Evolutionary conservation across 1,284 basidiomycete genomes (phyloP).

Genomic region (Boletus semigastroideus): DNA sequence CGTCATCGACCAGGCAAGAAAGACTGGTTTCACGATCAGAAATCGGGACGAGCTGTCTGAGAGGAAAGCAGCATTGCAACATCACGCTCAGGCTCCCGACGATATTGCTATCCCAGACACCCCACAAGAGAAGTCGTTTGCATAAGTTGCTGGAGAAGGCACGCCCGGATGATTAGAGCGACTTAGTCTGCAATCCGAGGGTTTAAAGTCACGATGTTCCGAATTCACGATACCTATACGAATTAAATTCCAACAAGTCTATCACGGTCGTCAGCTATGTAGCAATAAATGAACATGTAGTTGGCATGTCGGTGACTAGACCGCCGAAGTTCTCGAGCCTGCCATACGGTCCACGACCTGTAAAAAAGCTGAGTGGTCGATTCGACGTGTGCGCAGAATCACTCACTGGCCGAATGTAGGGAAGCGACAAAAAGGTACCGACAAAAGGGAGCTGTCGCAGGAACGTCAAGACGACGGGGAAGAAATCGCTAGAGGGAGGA

Average conservation of each 20-base stretch:
- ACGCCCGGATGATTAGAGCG: background rate
- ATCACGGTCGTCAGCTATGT: conserved; percentile 12
- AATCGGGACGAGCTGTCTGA: conserved; percentile 44
- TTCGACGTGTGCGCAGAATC: background rate
- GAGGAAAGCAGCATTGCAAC: conserved; percentile 10
- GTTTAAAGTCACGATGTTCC: background rate
- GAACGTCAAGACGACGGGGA: conserved; percentile 97
- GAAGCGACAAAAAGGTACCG: conserved; percentile 83
- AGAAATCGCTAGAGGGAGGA: conserved; percentile 80
- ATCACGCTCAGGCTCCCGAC: background rate
- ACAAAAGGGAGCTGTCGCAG: conserved; percentile 92
- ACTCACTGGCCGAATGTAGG: conserved; percentile 75
- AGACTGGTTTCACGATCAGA: conserved; percentile 50
- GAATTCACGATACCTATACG: conserved; percentile 7
- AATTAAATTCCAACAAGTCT: conserved; percentile 21
- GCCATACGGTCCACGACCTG: conserved; percentile 74
- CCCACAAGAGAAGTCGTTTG: conserved; percentile 5
- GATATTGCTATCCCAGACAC: conserved; percentile 3
- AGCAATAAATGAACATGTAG: conserved; percentile 1
- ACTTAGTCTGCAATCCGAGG: conserved; percentile 1
- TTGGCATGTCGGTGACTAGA: conserved; percentile 40
- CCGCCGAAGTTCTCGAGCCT: conserved; percentile 74
- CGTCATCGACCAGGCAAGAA: conserved; percentile 48
- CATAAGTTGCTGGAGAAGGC: conserved; percentile 6
- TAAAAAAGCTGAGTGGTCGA: conserved; percentile 8